A percentile compares a stretch with the other conserved stretches of the same genome.
These are phyloP conservation scores for Mycena metata DNA, from an alignment of 768 basidiomycete species.

Conservation along the genomic window DNA sequence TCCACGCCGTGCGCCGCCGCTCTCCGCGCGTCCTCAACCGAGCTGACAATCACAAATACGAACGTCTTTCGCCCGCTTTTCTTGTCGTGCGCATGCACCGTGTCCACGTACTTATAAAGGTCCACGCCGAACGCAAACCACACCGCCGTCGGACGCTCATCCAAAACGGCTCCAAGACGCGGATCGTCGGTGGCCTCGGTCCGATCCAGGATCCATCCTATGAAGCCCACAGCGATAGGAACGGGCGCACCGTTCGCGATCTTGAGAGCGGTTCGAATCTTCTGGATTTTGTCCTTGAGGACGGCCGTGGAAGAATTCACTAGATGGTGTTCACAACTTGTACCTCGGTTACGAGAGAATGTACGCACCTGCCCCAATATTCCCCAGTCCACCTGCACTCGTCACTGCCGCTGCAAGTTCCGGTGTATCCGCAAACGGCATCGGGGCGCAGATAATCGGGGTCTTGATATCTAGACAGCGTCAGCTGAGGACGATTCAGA, in stretches of 20 bases:
- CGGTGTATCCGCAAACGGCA: too few species aligned
- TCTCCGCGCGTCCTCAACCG: slow-evolving; percentile 61
- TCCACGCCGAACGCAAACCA: slow-evolving; percentile 75
- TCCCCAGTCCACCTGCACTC: too few species aligned
- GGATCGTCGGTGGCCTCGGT: slow-evolving; percentile 50
- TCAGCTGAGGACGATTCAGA: too few species aligned
- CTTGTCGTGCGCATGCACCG: slow-evolving; percentile 56
- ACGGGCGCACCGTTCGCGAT: slow-evolving; percentile 50
- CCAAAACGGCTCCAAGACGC: slow-evolving; percentile 59
- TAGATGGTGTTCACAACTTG: too few species aligned
- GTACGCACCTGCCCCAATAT: too few species aligned
- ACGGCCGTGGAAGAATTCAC: too few species aligned
- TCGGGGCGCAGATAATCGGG: too few species aligned
- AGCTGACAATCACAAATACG: slow-evolving; percentile 66
- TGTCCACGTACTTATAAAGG: slow-evolving; percentile 63
- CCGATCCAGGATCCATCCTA: slow-evolving; percentile 69
- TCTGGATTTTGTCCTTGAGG: slow-evolving; percentile 52
- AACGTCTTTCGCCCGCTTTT: slow-evolving; percentile 60
- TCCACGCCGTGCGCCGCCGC: slow-evolving; percentile 67
- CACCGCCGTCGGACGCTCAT: slow-evolving; percentile 61
- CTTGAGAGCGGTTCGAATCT: slow-evolving; percentile 52
- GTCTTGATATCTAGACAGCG: too few species aligned
- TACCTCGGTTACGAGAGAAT: too few species aligned
- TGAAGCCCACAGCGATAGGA: slow-evolving; percentile 70
- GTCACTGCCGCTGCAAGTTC: too few species aligned